Percentiles rank a stretch among this genome's conserved stretches.
Evolutionary conservation across 257 asterid species (phyloP).

Genomic region (Vinca minor): DNA sequence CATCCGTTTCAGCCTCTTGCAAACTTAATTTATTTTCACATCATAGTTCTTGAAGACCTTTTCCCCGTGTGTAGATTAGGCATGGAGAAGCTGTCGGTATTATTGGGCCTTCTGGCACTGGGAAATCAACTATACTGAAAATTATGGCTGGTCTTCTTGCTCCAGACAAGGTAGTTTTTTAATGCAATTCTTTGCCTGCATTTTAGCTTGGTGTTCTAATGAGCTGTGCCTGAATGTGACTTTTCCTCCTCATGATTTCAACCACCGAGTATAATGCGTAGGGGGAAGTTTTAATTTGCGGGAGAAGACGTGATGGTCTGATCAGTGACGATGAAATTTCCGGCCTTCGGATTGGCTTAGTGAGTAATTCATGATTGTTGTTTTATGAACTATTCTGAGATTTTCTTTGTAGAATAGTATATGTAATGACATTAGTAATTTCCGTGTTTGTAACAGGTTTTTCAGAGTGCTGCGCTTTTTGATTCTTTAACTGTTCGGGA

Average conservation of each 20-base stretch:
- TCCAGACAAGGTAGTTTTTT: slow-evolving; percentile 75
- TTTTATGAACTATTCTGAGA: slow-evolving; percentile 1
- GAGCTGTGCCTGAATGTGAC: slow-evolving; percentile 6
- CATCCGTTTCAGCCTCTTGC: not conserved
- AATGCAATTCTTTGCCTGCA: slow-evolving; percentile 10
- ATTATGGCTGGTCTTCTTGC: slow-evolving; percentile 98
- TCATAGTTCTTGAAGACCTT: not conserved
- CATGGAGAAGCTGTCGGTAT: slow-evolving; percentile 99
- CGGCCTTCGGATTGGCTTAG: slow-evolving; percentile 97
- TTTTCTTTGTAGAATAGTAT: not conserved
- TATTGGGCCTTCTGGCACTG: slow-evolving; percentile 99
- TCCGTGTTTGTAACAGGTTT: slow-evolving; percentile 55
- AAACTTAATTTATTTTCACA: not conserved
- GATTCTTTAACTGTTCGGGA: slow-evolving; percentile 96
- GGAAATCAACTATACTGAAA: slow-evolving; percentile 93
- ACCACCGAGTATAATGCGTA: slow-evolving; percentile 24
- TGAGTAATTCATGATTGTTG: slow-evolving; percentile 25
- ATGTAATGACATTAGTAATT: slow-evolving; percentile 9
- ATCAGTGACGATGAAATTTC: slow-evolving; percentile 94
- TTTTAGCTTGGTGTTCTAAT: not conserved
- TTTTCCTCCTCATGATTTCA: slow-evolving; percentile 12
- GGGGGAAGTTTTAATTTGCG: slow-evolving; percentile 95
- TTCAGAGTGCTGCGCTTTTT: slow-evolving; percentile 98
- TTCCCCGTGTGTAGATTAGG: slow-evolving; percentile 62
- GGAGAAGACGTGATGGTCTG: slow-evolving; percentile 76